Percentiles rank a stretch among this genome's conserved stretches.
These are phyloP conservation scores for Serendipita sp. DNA, from an alignment of 768 basidiomycete species.

Conservation along the genomic window DNA sequence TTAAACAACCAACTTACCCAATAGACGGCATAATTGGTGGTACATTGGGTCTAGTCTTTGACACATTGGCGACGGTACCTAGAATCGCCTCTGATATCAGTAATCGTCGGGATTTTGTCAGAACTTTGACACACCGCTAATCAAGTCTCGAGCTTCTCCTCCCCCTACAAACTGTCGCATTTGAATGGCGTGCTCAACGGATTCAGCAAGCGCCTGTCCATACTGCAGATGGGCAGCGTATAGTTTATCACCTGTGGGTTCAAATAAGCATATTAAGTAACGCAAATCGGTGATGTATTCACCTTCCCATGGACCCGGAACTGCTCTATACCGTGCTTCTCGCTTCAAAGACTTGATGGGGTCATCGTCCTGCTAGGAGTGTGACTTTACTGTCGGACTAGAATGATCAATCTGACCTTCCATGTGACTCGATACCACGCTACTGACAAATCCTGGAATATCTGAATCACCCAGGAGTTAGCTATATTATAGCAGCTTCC, in stretches of 20 bases:
- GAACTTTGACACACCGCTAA: not conserved
- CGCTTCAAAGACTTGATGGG: not conserved
- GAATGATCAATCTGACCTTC: not conserved
- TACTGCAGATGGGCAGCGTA: not conserved
- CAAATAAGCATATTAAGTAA: not conserved
- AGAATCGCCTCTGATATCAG: not conserved
- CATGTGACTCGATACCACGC: not conserved
- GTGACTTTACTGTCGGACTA: not conserved
- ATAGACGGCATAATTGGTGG: not conserved
- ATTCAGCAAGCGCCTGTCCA: not conserved
- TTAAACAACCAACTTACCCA: not conserved
- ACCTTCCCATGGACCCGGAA: not conserved
- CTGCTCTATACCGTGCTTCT: not conserved
- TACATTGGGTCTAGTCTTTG: not conserved
- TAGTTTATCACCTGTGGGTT: not conserved
- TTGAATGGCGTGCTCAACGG: not conserved
- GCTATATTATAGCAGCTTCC: not conserved
- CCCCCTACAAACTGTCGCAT: not conserved
- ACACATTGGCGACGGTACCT: not conserved
- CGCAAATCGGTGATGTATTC: not conserved
- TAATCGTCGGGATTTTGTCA: not conserved
- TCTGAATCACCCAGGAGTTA: not conserved
- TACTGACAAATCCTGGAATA: not conserved
- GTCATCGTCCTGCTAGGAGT: not conserved
- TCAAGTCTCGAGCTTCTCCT: not conserved